phyloP scores from a whole-genome alignment of 148 eudicot genomes.

The Nyssa sinensis region DNA sequence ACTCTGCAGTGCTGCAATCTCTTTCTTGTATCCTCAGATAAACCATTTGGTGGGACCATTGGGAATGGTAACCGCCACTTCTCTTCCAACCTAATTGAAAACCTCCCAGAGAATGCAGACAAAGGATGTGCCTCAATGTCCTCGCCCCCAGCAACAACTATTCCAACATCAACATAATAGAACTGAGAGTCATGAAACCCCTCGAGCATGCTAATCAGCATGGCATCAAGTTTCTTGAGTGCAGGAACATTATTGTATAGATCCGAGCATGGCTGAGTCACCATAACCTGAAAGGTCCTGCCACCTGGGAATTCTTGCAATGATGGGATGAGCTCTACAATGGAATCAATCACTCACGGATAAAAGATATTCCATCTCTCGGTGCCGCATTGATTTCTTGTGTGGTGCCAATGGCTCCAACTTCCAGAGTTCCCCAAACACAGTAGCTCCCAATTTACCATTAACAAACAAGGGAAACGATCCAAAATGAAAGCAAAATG shows the following conservation, averaged over 20 bases:
- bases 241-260: conserved; percentile 37
- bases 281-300: conserved; percentile 29
- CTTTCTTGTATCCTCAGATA: conserved; percentile 40
- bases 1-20: conserved; percentile 41
- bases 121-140: conserved; percentile 16
- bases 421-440: conserved; percentile 44
- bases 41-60: conserved; percentile 40
- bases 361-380: conserved; percentile 42
- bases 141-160: conserved; percentile 27
- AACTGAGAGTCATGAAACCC: conserved; percentile 33
- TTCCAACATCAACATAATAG: conserved; percentile 35
- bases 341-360: conserved; percentile 33
- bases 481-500: too few species aligned
- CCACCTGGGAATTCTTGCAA: conserved; percentile 32
- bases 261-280: conserved; percentile 22
- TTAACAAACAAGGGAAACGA: too few species aligned
- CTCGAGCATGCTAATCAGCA: conserved; percentile 38
- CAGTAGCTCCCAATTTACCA: conserved; percentile 26
- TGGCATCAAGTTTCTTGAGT: conserved; percentile 33
- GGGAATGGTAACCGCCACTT: conserved; percentile 67
- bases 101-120: conserved; percentile 20
- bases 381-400: conserved; percentile 32
- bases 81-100: conserved; percentile 36
- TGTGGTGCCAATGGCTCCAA: conserved; percentile 33
- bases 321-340: conserved; percentile 41